phyloP scores from a whole-genome alignment of 441 rosid genomes.

The Arabidopsis hybrid region DNA sequence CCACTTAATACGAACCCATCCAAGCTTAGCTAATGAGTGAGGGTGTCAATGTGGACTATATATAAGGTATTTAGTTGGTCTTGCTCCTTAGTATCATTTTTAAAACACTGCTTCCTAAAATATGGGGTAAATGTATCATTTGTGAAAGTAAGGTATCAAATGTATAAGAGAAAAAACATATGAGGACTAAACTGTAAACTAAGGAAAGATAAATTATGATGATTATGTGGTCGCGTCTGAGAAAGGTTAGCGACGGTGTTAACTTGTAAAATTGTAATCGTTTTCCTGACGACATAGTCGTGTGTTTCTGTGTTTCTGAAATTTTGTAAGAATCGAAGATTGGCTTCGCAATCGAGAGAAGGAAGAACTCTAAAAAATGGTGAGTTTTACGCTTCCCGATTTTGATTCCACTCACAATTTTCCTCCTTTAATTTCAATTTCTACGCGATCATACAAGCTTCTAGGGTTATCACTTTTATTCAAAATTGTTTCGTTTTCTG shows the following conservation, averaged over 20 bases:
- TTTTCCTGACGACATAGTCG: slow-evolving; percentile 17
- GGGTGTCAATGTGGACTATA: too few species aligned
- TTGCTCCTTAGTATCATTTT: background rate
- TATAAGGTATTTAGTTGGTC: background rate
- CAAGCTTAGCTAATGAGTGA: background rate
- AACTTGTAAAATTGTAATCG: slow-evolving; percentile 40
- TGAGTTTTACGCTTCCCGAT: slow-evolving; percentile 14
- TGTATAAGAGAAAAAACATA: background rate
- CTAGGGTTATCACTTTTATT: slow-evolving; percentile 23
- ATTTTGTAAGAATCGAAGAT: slow-evolving; percentile 30
- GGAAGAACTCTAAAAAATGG: slow-evolving; percentile 27
- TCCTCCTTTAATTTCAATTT: background rate
- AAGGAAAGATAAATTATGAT: background rate
- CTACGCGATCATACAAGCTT: slow-evolving; percentile 15
- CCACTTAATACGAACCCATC: background rate
- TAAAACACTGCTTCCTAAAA: too few species aligned
- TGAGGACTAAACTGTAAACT: slow-evolving; percentile 18
- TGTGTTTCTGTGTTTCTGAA: slow-evolving; percentile 21
- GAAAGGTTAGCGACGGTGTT: slow-evolving; percentile 42
- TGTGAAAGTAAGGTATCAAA: background rate
- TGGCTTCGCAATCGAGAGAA: slow-evolving; percentile 7
- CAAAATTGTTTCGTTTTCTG: background rate
- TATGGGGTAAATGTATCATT: background rate
- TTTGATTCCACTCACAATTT: slow-evolving; percentile 17
- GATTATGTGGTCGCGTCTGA: slow-evolving; percentile 39